phyloP scores from a whole-genome alignment of 148 eudicot species.

The Chenopodium album region DNA sequence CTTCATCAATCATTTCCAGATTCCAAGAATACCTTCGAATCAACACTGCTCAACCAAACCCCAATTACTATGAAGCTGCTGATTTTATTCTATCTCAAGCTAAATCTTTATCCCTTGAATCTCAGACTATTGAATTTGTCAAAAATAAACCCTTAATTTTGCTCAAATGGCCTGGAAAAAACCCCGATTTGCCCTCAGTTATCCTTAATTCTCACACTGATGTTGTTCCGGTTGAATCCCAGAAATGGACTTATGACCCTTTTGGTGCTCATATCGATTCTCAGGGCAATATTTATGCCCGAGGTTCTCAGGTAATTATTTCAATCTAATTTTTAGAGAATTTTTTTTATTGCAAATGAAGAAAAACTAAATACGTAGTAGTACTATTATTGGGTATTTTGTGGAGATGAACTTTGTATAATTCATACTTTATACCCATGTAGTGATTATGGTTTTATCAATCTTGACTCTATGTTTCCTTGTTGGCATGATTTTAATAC shows the following conservation, averaged over 20 bases:
- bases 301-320: slow-evolving; percentile 66
- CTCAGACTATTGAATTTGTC: slow-evolving; percentile 62
- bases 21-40: slow-evolving; percentile 76
- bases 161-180: slow-evolving; percentile 74
- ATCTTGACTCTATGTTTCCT: background rate
- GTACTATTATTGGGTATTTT: no score
- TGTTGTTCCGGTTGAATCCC: slow-evolving; percentile 84
- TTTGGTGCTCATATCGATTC: slow-evolving; percentile 62
- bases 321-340: no score
- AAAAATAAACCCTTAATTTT: slow-evolving; percentile 65
- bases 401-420: background rate
- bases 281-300: slow-evolving; percentile 61
- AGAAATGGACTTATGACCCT: slow-evolving; percentile 73
- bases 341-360: no score
- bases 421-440: background rate
- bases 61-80: slow-evolving; percentile 57
- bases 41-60: slow-evolving; percentile 90
- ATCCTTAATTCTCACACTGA: slow-evolving; percentile 92
- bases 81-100: slow-evolving; percentile 67
- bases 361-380: no score
- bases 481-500: background rate
- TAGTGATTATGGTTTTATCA: background rate
- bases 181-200: slow-evolving; percentile 58
- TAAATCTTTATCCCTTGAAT: slow-evolving; percentile 58
- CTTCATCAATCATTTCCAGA: slow-evolving; percentile 56